Evolutionary conservation across 257 asterid species (phyloP).

Genomic region (Avicennia marina): DNA sequence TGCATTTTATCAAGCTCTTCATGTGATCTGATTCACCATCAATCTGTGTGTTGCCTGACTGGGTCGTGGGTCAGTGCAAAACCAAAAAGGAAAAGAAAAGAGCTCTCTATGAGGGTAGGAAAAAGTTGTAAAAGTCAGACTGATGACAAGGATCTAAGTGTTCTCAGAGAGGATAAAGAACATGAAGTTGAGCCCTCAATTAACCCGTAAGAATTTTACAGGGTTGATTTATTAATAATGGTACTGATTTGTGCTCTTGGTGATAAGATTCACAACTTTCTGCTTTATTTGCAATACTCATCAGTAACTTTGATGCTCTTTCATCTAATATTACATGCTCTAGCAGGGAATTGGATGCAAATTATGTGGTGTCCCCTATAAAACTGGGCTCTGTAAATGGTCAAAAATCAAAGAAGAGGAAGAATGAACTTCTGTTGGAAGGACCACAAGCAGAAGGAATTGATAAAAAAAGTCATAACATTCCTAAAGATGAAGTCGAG

Average conservation of each 20-base stretch:
- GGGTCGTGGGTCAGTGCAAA: slow-evolving; percentile 20
- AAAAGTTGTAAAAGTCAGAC: slow-evolving; percentile 26
- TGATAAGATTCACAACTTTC: background rate
- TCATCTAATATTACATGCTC: slow-evolving; percentile 9
- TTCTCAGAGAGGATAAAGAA: slow-evolving; percentile 23
- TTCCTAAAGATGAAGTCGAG: slow-evolving; percentile 25
- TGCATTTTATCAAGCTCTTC: slow-evolving; percentile 6
- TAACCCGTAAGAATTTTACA: slow-evolving; percentile 33
- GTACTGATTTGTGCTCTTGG: slow-evolving; percentile 15
- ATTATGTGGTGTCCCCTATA: slow-evolving; percentile 14
- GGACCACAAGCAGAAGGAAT: slow-evolving; percentile 20
- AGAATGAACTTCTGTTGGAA: slow-evolving; percentile 32
- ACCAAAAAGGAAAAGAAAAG: slow-evolving; percentile 58
- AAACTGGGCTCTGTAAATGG: slow-evolving; percentile 30
- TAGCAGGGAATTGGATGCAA: slow-evolving; percentile 35
- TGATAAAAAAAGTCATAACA: slow-evolving; percentile 11
- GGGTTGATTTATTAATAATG: slow-evolving; percentile 16
- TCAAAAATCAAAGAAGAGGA: slow-evolving; percentile 47
- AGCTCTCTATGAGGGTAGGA: slow-evolving; percentile 23
- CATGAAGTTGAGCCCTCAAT: slow-evolving; percentile 29
- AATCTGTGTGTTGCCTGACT: slow-evolving; percentile 8
- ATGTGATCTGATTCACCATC: slow-evolving; percentile 15
- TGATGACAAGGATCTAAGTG: slow-evolving; percentile 16
- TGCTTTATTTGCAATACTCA: background rate
- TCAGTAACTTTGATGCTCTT: slow-evolving; percentile 5